Conservation (phyloP, 1,284 basidiomycete genomes). For the Ganoderma lucidum region DNA sequence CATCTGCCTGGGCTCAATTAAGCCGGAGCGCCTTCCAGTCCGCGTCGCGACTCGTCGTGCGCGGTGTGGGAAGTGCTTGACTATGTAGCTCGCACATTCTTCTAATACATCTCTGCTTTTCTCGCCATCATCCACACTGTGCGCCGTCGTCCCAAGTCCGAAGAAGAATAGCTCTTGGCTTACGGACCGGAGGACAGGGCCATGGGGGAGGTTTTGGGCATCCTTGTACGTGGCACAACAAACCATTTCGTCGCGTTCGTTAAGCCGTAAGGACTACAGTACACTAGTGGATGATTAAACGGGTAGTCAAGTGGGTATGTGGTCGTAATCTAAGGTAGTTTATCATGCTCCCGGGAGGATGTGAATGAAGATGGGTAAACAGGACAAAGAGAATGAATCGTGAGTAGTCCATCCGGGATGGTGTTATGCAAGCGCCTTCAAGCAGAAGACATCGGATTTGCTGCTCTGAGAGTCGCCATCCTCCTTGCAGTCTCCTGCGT, state of each 20-base stretch:
- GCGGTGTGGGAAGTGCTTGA: constrained; percentile 73
- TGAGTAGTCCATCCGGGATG: not conserved
- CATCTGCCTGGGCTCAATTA: constrained; percentile 65
- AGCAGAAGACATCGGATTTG: not conserved
- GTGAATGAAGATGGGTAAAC: not conserved
- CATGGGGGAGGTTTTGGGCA: not conserved
- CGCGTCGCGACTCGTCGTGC: constrained; percentile 43
- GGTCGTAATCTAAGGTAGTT: not conserved
- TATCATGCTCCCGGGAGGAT: not conserved
- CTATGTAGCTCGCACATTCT: constrained; percentile 72
- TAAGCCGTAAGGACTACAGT: not conserved
- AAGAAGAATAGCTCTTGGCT: not conserved
- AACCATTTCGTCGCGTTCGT: not conserved
- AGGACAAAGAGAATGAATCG: not conserved
- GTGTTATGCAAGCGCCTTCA: not conserved
- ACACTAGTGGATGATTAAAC: not conserved
- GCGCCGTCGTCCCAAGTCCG: not conserved
- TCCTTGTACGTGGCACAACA: not conserved
- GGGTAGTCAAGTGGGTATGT: not conserved
- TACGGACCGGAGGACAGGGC: not conserved
- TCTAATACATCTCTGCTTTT: constrained; percentile 16
- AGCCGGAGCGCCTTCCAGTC: constrained; percentile 76
- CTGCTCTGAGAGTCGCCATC: not conserved
- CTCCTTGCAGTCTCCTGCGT: constrained; percentile 1
- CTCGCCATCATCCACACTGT: not conserved